phyloP scores from a whole-genome alignment of 441 rosid genomes.

The Viola pubescens region DNA sequence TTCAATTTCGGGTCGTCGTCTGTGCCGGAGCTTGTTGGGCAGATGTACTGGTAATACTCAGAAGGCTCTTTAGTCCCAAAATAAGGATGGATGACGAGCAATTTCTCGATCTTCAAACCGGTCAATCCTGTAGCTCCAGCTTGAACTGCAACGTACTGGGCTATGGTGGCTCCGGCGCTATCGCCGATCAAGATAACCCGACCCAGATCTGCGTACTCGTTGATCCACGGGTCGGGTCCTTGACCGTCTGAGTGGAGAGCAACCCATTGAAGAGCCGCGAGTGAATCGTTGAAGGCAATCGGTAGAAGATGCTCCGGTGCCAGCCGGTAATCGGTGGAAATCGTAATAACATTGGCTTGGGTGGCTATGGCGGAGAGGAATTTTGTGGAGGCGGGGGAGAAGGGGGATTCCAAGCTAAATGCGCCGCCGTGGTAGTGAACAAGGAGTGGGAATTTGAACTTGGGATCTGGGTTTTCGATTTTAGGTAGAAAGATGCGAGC shows the following conservation, averaged over 20 bases:
- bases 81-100: constrained; percentile 34
- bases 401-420: constrained; percentile 37
- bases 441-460: constrained; percentile 36
- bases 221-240: constrained; percentile 50
- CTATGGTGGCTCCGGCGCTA: constrained; percentile 48
- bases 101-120: constrained; percentile 18
- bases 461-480: background rate
- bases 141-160: constrained; percentile 33
- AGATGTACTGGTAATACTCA: constrained; percentile 24
- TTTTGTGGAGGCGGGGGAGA: constrained; percentile 31
- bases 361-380: constrained; percentile 23
- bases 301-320: constrained; percentile 51
- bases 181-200: constrained; percentile 45
- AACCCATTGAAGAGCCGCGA: constrained; percentile 42
- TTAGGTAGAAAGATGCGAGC: constrained; percentile 29
- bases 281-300: constrained; percentile 32
- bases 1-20: constrained; percentile 31
- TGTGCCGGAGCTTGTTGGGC: constrained; percentile 14
- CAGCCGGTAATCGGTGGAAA: constrained; percentile 43
- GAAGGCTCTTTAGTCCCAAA: constrained; percentile 22
- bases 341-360: constrained; percentile 36
- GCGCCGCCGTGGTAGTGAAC: constrained; percentile 64
- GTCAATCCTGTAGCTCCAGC: constrained; percentile 14
- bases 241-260: constrained; percentile 30
- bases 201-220: constrained; percentile 28